A percentile compares a stretch with the other conserved stretches of the same genome.
These are phyloP conservation scores for Paraurostyla sp. DNA, from an alignment of 73 alveolate genomes.

Conservation along the genomic window DNA sequence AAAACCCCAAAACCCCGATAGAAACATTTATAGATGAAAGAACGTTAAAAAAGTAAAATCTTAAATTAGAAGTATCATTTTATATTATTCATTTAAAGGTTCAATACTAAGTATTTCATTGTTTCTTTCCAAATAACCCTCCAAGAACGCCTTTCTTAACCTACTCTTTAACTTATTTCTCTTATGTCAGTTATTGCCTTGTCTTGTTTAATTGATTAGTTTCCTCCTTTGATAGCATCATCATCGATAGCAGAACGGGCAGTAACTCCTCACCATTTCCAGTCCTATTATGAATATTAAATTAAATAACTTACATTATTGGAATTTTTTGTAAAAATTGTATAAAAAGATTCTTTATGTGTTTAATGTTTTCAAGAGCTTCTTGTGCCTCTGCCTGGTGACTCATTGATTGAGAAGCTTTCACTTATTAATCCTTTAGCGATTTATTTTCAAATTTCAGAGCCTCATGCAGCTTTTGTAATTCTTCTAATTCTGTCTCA, in stretches of 20 bases:
- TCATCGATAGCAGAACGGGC: background rate
- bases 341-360: background rate
- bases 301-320: background rate
- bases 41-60: too few relatives aligned
- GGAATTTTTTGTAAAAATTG: conserved; percentile 20
- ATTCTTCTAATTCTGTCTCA: conserved; percentile 22
- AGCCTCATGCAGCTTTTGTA: background rate
- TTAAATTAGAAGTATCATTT: too few relatives aligned
- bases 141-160: conserved; percentile 40
- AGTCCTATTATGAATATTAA: background rate
- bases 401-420: conserved; percentile 20
- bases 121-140: conserved; percentile 21
- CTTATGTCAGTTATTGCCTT: background rate
- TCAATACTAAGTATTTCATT: background rate
- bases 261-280: background rate
- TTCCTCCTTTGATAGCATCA: background rate
- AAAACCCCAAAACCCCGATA: too few relatives aligned
- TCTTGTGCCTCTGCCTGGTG: conserved; percentile 19
- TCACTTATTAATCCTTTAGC: background rate
- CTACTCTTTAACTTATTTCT: background rate
- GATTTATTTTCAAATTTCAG: background rate
- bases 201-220: background rate
- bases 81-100: too few relatives aligned
- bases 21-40: too few relatives aligned
- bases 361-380: conserved; percentile 5